Conservation (phyloP, 2,329 filamentous ascomycete species). For the Exophiala spinifera region DNA sequence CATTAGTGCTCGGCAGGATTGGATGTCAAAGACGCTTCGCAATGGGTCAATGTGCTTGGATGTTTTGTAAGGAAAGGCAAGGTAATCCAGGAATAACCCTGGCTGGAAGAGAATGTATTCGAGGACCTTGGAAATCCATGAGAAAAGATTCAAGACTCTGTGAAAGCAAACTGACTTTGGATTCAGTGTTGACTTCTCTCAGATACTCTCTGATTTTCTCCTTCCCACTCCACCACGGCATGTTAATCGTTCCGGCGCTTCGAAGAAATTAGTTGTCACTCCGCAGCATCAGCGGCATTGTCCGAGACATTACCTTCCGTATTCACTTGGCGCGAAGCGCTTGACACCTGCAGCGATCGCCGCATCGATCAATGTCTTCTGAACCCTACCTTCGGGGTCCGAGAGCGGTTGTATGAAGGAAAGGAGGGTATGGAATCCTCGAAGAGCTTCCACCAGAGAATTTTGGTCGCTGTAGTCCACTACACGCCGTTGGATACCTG, state of each 20-base stretch:
- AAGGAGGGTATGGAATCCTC: slow-evolving; percentile 12
- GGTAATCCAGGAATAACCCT: slow-evolving; percentile 55
- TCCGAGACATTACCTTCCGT: slow-evolving; percentile 20
- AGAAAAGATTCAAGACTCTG: background rate
- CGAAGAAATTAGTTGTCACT: background rate
- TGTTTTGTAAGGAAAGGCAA: slow-evolving; percentile 50
- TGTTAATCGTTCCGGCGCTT: slow-evolving; percentile 15
- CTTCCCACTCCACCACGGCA: slow-evolving; percentile 53
- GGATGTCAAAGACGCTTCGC: slow-evolving; percentile 37
- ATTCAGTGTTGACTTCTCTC: slow-evolving; percentile 48
- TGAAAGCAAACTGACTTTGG: slow-evolving; percentile 35
- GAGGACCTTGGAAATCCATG: slow-evolving; percentile 41
- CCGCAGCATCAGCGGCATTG: background rate
- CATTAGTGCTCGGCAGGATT: slow-evolving; percentile 34
- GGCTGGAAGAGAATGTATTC: slow-evolving; percentile 58
- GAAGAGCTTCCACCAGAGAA: slow-evolving; percentile 5
- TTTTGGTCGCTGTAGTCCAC: slow-evolving; percentile 17
- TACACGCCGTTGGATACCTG: background rate
- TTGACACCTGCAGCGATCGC: slow-evolving; percentile 31
- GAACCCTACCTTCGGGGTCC: slow-evolving; percentile 1
- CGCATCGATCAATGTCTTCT: slow-evolving; percentile 33
- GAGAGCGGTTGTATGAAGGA: slow-evolving; percentile 14
- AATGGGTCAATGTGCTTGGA: slow-evolving; percentile 43
- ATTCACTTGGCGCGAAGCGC: slow-evolving; percentile 37
- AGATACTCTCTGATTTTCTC: slow-evolving; percentile 51